Conservation (phyloP, 192 early-diverging fungal species). For the Linnemannia exigua region DNA sequence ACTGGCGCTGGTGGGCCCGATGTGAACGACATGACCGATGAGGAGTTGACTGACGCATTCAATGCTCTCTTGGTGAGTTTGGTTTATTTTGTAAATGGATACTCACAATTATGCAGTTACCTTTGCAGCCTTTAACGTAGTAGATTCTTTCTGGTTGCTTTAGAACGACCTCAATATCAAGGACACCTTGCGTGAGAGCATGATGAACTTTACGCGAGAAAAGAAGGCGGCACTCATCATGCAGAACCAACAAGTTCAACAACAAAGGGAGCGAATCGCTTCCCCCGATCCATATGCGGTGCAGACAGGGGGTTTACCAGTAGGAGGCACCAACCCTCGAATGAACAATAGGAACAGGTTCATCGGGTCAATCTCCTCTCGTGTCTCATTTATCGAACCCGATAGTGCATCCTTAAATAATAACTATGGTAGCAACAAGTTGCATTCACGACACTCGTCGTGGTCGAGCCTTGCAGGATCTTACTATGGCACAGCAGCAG, state of each 20-base stretch:
- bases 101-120: background rate
- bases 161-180: conserved; percentile 66
- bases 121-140: background rate
- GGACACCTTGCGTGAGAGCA: conserved; percentile 47
- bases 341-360: conserved; percentile 21
- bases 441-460: conserved; percentile 49
- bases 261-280: conserved; percentile 38
- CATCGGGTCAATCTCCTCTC: conserved; percentile 49
- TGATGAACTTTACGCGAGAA: conserved; percentile 56
- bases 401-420: conserved; percentile 16
- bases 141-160: background rate
- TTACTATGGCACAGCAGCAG: conserved; percentile 22
- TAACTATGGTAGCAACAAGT: conserved; percentile 4
- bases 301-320: conserved; percentile 11
- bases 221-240: conserved; percentile 54
- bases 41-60: conserved; percentile 34
- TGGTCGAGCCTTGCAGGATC: conserved; percentile 55
- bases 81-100: background rate
- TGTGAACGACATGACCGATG: conserved; percentile 37
- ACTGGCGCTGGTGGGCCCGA: conserved; percentile 11
- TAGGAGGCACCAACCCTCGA: conserved; percentile 1
- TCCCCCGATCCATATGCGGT: conserved; percentile 41
- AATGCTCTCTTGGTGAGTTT: conserved; percentile 25
- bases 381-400: conserved; percentile 51
- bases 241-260: conserved; percentile 51